Percentiles rank a stretch among this genome's conserved stretches.
These are phyloP conservation scores for Penicillium turbatum DNA, from an alignment of 495 filamentous ascomycete genomes.

Conservation along the genomic window DNA sequence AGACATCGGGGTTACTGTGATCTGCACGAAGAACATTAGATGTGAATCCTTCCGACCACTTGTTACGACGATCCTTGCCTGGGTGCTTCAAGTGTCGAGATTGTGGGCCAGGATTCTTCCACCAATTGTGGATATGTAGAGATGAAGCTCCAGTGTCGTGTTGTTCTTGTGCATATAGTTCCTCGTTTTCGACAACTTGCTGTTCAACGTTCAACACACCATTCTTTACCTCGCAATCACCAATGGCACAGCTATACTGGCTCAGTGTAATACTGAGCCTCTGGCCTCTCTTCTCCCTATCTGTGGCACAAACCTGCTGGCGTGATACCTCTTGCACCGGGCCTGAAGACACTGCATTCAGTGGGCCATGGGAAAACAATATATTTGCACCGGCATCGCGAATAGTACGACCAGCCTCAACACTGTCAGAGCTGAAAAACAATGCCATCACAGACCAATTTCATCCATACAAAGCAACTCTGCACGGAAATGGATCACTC, in stretches of 20 bases:
- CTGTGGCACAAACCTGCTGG: conserved; percentile 48
- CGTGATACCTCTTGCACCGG: conserved; percentile 52
- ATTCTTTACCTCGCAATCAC: not conserved
- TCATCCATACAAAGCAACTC: conserved; percentile 26
- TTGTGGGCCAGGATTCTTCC: conserved; percentile 11
- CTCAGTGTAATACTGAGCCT: conserved; percentile 11
- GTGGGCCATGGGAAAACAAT: conserved; percentile 57
- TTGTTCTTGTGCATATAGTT: too few species aligned
- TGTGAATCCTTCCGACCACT: conserved; percentile 13
- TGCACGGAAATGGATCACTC: conserved; percentile 44
- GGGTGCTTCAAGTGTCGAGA: conserved; percentile 3
- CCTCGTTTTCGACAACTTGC: too few species aligned
- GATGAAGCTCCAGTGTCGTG: not conserved
- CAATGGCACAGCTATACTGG: conserved; percentile 20
- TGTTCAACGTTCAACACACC: too few species aligned
- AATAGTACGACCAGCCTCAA: conserved; percentile 46
- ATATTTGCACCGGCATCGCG: conserved; percentile 55
- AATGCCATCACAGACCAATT: conserved; percentile 24
- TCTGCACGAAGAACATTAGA: not conserved
- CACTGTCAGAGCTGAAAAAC: conserved; percentile 37
- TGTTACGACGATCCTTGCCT: conserved; percentile 15
- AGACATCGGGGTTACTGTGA: not conserved
- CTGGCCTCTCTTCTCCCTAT: conserved; percentile 15
- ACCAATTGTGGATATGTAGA: conserved; percentile 15
- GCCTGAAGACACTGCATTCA: conserved; percentile 48